Conservation (phyloP, 148 eudicot species). For the Camellia granthamiana region DNA sequence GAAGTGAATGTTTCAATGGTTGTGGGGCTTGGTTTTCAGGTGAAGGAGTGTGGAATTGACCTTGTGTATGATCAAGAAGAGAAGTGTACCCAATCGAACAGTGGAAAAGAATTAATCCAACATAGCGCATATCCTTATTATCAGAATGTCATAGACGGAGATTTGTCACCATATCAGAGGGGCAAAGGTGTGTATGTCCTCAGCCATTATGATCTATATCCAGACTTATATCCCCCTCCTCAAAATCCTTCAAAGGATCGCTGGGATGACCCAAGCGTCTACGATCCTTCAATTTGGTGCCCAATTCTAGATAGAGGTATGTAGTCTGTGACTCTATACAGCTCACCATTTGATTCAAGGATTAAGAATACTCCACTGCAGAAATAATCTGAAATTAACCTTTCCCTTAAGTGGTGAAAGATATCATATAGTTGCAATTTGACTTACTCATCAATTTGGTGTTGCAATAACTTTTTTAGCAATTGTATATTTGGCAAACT, state of each 20-base stretch:
- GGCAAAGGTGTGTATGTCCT: neutral
- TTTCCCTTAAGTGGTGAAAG: too few relatives aligned
- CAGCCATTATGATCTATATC: neutral
- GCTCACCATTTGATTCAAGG: neutral
- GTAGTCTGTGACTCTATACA: neutral
- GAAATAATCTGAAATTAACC: too few relatives aligned
- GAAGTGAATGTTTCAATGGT: neutral
- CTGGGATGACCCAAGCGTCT: neutral
- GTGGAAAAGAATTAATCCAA: neutral
- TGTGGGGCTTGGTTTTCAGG: neutral
- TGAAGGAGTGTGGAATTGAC: neutral
- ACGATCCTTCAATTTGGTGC: neutral
- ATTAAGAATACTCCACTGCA: too few relatives aligned
- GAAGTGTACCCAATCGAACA: neutral
- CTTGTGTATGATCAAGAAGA: neutral
- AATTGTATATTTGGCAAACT: neutral
- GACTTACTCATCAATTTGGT: too few relatives aligned
- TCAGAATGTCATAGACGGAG: neutral
- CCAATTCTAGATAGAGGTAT: neutral
- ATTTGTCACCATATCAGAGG: neutral
- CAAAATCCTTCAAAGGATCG: neutral
- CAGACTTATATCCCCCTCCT: neutral
- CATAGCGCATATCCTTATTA: neutral
- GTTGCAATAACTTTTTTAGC: too few relatives aligned
- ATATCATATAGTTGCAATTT: too few relatives aligned